phyloP scores from a whole-genome alignment of 352 stramenopile species.

The Pseudoperonospora humuli region DNA sequence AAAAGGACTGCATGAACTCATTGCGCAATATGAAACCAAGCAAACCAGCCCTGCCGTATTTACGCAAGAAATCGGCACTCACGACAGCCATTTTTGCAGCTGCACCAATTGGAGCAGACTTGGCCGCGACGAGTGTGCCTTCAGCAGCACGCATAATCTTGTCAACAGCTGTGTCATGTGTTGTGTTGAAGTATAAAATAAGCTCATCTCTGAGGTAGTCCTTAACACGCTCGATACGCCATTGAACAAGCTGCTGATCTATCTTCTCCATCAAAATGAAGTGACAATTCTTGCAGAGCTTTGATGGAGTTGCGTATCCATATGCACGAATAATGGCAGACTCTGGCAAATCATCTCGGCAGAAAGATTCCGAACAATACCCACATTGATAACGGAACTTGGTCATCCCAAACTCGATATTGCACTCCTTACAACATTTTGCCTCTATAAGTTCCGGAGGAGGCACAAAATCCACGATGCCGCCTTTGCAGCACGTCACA shows the following conservation, averaged over 20 bases:
- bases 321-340: slow-evolving; percentile 57
- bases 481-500: slow-evolving; percentile 59
- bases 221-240: slow-evolving; percentile 69
- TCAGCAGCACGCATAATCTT: slow-evolving; percentile 78
- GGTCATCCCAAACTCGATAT: slow-evolving; percentile 66
- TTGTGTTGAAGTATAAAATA: slow-evolving; percentile 67
- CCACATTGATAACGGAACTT: slow-evolving; percentile 82
- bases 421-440: slow-evolving; percentile 65
- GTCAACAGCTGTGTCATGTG: slow-evolving; percentile 74
- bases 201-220: slow-evolving; percentile 65
- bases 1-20: slow-evolving; percentile 85
- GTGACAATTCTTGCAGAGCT: slow-evolving; percentile 66
- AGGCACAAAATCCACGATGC: slow-evolving; percentile 34
- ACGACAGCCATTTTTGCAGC: slow-evolving; percentile 81
- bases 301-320: slow-evolving; percentile 45
- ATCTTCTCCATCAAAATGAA: slow-evolving; percentile 68
- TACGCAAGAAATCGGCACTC: slow-evolving; percentile 78
- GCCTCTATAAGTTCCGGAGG: slow-evolving; percentile 55
- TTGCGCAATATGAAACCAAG: slow-evolving; percentile 81
- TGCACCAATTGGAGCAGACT: slow-evolving; percentile 69
- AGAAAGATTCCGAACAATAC: slow-evolving; percentile 77
- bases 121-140: slow-evolving; percentile 69
- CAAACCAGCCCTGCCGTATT: slow-evolving; percentile 71
- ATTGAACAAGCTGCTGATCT: slow-evolving; percentile 70
- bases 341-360: slow-evolving; percentile 57